These are phyloP conservation scores for Cercospora beticola DNA, from an alignment of 2,329 filamentous ascomycete genomes.

Conservation along the genomic window DNA sequence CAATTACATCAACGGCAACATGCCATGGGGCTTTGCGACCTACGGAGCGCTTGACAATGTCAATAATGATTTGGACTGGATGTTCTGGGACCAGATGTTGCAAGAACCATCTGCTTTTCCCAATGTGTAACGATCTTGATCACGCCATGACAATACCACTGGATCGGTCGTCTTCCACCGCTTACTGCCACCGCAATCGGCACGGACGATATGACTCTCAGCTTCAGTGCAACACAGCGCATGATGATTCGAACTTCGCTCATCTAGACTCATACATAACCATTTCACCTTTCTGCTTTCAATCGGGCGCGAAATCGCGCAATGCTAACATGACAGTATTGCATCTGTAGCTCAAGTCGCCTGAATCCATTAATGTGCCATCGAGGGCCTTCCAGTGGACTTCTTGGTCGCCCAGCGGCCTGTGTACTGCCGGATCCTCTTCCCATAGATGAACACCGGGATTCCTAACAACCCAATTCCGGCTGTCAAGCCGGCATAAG, in stretches of 20 bases:
- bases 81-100: conserved; percentile 25
- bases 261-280: not conserved
- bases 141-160: not conserved
- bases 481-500: conserved; percentile 36
- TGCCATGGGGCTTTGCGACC: conserved; percentile 18
- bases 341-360: not conserved
- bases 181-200: not conserved
- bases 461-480: conserved; percentile 36
- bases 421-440: conserved; percentile 37
- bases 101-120: conserved; percentile 16
- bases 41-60: conserved; percentile 12
- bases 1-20: conserved; percentile 17
- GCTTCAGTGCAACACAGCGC: not conserved
- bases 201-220: not conserved
- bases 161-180: not conserved
- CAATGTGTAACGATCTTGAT: not conserved
- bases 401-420: conserved; percentile 32
- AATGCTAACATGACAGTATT: not conserved
- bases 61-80: conserved; percentile 21
- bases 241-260: not conserved
- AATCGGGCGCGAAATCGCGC: not conserved
- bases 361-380: conserved; percentile 17
- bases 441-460: conserved; percentile 36
- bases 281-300: not conserved
- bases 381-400: conserved; percentile 21